Evolutionary conservation across 2,329 filamentous ascomycete species (phyloP), one percentile per base, ranked within the genome.

Genomic region (Microascus cirrosus): DNA sequence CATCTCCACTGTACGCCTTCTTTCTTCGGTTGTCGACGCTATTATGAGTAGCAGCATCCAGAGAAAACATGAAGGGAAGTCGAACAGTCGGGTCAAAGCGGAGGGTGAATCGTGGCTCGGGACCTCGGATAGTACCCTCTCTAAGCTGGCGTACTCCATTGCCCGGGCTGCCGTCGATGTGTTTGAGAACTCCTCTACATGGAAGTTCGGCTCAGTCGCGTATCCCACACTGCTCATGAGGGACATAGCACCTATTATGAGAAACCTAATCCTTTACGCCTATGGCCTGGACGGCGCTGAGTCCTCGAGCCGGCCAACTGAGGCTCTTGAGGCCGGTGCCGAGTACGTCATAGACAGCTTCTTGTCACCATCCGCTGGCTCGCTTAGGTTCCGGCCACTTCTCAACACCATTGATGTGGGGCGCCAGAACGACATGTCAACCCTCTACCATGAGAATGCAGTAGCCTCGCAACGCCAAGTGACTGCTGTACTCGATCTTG

Each of bases 171-270:
- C 90, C 62, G 80, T 95, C 25, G 91, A 95, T 66, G 82, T 95
- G 7, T 87, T 95, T 63, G 91, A 95, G 72, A 94, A 87, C 69
- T 89, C 87, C 42, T 82, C 84, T 34, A 90, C 85, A 5, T 99
- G 93, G 94, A 86, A 86, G 63, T 96, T 95, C 68, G 77, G 81
- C 7, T 78, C 81, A 1, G 78, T 83, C 12, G 75, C 84, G 28
- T 86, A 92, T 62, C 84, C 86, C 51, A 81, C 84, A 55, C 76
- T 84, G 58, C 80, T 96, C 54, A 82, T 89, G 59, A 78, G 79
- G 20, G 78, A 79, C 50, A 82, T 96, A 28, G 79, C 89, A 28
- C 78, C 78, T 5, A 80, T 86, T 15, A 85, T 96, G 66, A 80
- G 87, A 62, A 85, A 82, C 53, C 77, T 95, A 34, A 73, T 96